A percentile compares a stretch with the other conserved stretches of the same genome.
Conservation (phyloP, 306 rosid species). For the Trifolium pratense region DNA sequence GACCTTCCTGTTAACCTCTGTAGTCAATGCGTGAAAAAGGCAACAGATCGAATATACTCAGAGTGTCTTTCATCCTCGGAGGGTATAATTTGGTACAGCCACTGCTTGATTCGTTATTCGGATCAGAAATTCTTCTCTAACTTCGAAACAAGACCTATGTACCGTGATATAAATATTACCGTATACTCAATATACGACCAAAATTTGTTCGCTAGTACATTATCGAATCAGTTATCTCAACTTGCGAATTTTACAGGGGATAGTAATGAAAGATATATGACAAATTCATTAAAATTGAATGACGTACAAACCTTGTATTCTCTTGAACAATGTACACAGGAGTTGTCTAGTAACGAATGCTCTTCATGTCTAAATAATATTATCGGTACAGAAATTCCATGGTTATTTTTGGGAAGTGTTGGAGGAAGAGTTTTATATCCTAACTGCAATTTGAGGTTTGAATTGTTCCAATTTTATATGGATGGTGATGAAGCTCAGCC, state of each 20-base stretch:
- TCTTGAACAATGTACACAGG: neutral
- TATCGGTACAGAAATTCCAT: neutral
- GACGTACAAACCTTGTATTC: neutral
- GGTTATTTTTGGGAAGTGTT: conserved; percentile 3
- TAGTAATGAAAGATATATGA: neutral
- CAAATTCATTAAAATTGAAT: neutral
- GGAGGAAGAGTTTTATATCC: conserved; percentile 30
- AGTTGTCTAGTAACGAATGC: neutral
- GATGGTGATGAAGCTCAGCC: neutral
- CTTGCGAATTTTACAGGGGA: neutral
- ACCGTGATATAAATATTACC: neutral
- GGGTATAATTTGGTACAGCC: conserved; percentile 27
- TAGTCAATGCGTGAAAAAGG: neutral
- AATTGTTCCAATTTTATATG: conserved; percentile 24
- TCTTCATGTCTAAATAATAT: neutral
- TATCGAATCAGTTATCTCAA: neutral
- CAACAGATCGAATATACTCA: neutral
- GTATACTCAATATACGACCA: neutral
- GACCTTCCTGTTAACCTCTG: neutral
- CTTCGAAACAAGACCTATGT: neutral
- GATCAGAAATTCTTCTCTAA: neutral
- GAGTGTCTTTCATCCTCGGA: neutral
- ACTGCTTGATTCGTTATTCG: conserved; percentile 36
- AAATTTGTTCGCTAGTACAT: neutral
- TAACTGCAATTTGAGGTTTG: conserved; percentile 29